Conservation (phyloP, 306 rosid species). For the Malus orientalis region DNA sequence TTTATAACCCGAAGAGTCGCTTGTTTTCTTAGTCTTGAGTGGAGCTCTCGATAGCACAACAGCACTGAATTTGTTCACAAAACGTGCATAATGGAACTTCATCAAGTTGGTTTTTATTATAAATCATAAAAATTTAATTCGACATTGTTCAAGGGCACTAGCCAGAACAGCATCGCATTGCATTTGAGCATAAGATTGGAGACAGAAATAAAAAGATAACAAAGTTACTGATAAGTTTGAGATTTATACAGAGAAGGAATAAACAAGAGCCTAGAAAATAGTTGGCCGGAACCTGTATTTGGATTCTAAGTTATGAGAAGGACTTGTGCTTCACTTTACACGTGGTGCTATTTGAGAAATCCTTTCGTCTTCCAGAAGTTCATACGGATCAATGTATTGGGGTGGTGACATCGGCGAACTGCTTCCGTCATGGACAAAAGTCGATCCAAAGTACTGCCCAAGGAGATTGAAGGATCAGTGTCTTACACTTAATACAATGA, state of each 20-base stretch:
- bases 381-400: constrained; percentile 78
- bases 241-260: constrained; percentile 14
- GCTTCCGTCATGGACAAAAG: constrained; percentile 70
- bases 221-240: background rate
- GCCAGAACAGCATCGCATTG: background rate
- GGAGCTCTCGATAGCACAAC: too few relatives aligned
- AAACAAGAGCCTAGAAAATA: constrained; percentile 5
- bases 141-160: background rate
- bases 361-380: constrained; percentile 85
- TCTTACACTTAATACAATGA: background rate
- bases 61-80: background rate
- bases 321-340: constrained; percentile 37
- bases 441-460: constrained; percentile 77
- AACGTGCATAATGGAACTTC: background rate
- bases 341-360: constrained; percentile 71
- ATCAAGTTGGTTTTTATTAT: background rate
- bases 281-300: constrained; percentile 6
- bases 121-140: background rate
- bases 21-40: too few relatives aligned
- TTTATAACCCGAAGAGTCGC: too few relatives aligned
- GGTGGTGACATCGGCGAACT: constrained; percentile 51
- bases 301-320: background rate
- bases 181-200: constrained; percentile 6
- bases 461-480: constrained; percentile 1
- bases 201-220: constrained; percentile 16